Conservation (phyloP, 176 grass and related monocot genomes). For the Ensete ventricosum region DNA sequence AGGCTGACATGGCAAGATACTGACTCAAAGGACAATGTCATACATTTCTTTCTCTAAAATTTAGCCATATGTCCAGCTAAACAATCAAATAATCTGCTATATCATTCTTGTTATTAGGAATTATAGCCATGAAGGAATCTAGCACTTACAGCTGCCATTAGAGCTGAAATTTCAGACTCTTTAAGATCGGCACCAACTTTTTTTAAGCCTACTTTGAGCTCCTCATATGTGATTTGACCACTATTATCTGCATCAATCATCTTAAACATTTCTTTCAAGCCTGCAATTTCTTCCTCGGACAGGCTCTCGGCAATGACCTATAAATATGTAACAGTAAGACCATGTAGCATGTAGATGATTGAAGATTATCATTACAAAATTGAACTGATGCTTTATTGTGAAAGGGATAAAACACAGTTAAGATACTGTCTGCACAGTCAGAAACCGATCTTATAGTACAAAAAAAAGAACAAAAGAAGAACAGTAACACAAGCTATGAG, state of each 20-base stretch:
- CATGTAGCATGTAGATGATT: not conserved
- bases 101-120: not conserved
- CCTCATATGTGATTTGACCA: slow-evolving; percentile 87
- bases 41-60: not conserved
- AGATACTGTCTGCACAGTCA: not conserved
- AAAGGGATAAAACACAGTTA: not conserved
- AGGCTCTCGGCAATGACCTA: slow-evolving; percentile 92
- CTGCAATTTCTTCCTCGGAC: slow-evolving; percentile 93
- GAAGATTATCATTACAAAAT: not conserved
- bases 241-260: slow-evolving; percentile 95
- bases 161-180: slow-evolving; percentile 67
- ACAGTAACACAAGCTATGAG: too few species aligned
- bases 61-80: not conserved
- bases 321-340: not conserved
- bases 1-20: too few species aligned
- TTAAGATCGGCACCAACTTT: slow-evolving; percentile 84
- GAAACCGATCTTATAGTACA: not conserved
- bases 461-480: too few species aligned
- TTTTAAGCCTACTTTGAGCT: slow-evolving; percentile 66
- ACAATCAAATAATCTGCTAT: not conserved
- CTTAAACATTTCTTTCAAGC: slow-evolving; percentile 93
- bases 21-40: not conserved
- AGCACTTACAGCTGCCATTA: slow-evolving; percentile 84
- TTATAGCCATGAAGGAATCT: not conserved
- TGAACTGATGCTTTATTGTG: not conserved